Percentiles rank a stretch among this genome's conserved stretches.
Conservation (phyloP, 2,329 filamentous ascomycete genomes). For the Alternaria arbusti region DNA sequence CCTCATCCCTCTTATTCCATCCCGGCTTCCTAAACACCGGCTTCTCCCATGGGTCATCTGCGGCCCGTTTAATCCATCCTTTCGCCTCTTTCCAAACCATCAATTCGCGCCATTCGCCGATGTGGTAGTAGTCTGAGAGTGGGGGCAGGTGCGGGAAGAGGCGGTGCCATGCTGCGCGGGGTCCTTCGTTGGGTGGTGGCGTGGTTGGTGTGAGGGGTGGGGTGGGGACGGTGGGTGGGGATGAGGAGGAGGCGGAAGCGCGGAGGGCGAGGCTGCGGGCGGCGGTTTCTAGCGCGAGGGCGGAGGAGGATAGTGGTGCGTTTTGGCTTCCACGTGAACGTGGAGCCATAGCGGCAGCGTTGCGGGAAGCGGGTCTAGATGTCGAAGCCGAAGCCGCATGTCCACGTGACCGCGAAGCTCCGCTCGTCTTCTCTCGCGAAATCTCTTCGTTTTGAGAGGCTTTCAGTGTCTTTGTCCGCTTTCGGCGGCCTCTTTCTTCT, state of each 20-base stretch:
- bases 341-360: neutral
- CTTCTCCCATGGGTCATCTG: neutral
- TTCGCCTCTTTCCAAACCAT: neutral
- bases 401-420: neutral
- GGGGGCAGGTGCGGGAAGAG: neutral
- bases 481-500: neutral
- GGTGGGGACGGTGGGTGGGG: neutral
- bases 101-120: neutral
- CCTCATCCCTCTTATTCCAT: neutral
- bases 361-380: neutral
- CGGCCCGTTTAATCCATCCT: neutral
- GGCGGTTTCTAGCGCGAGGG: neutral
- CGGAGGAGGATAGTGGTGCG: fast-evolving
- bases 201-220: neutral
- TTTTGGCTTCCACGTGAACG: neutral
- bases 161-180: neutral
- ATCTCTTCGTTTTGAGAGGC: neutral
- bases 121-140: neutral
- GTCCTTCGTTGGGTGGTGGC: neutral
- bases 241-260: neutral
- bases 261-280: fast-evolving
- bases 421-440: neutral
- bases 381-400: neutral
- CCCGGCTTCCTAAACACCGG: neutral
- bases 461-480: neutral